Base-by-base conservation (phyloP, 2,329 filamentous ascomycete species). In the Colletotrichum lindemuthianum region DNA sequence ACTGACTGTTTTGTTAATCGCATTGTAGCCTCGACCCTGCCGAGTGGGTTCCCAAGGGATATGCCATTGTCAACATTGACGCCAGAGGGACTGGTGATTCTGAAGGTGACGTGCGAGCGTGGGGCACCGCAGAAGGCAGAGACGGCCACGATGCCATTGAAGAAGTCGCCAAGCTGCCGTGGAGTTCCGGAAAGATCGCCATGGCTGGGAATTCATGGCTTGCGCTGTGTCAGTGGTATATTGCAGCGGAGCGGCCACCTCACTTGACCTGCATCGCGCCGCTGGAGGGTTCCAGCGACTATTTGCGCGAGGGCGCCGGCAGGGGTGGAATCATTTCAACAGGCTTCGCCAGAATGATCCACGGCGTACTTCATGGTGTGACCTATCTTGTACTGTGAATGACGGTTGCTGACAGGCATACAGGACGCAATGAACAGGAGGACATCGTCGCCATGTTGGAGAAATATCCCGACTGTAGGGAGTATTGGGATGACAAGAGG, bases 111-210 rank as follows among this genome's bases (percentile, higher is more conserved):
- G 9, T 43, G 8, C 39, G 48, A 8, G 8, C 15, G 12, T 59
- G 48, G 48, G 54, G 48, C 8, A 48, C 41, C 6, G 53, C 45
- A 13, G 60, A 63, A 9, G 60, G 60, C 34, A 24, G 16, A 16
- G 60, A 63, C 37, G 60, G 60, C 7, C 34, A 53, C 41, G 54
- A 63, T 16, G 48, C 54, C 54, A 48, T 63, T 2, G 60, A 63
- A 9, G 54, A n/a, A 7, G 52, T 63, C 43, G 54, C 60, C 1
- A 59, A 59, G 36, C 41, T 63, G 0, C 34, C 60, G 8, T 63
- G 60, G 54, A 59, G 54, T 6, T 52, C 48, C 15, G 54, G 54
- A 1, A 63, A 49, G n/a, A 32, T 59, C 2, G 13, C 33, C 7
- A n/a, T 63, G 41, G 60, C 54, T 1, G 60, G 54, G 0, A 63